A percentile compares a stretch with the other conserved stretches of the same genome.
These are phyloP conservation scores for Arabis hirsuta DNA, from an alignment of 345 rosid genomes.

Conservation along the genomic window DNA sequence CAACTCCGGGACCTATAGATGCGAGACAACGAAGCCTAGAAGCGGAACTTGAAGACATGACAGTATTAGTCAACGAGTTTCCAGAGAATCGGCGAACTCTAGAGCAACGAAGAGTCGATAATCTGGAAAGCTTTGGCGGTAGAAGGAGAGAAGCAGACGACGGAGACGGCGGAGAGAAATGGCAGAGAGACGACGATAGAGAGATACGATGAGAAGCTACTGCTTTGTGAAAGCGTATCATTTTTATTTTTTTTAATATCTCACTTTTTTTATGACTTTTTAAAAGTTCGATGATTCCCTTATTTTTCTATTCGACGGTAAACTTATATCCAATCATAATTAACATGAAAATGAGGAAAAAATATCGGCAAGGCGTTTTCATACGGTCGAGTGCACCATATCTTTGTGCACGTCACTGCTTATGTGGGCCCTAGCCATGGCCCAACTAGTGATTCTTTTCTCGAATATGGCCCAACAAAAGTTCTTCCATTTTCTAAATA, in stretches of 20 bases:
- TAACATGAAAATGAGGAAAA: neutral
- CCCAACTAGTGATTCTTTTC: conserved; percentile 3
- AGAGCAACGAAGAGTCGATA: conserved; percentile 42
- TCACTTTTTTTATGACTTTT: neutral
- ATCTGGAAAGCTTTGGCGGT: conserved; percentile 35
- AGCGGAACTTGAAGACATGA: conserved; percentile 48
- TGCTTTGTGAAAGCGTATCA: conserved; percentile 58
- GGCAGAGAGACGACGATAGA: conserved; percentile 41
- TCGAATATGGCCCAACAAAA: neutral
- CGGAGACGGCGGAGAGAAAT: conserved; percentile 38
- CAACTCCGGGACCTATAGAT: conserved; percentile 46
- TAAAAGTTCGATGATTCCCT: conserved; percentile 11
- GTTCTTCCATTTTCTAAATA: neutral
- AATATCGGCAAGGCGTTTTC: neutral
- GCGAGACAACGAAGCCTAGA: conserved; percentile 56
- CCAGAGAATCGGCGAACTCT: conserved; percentile 38
- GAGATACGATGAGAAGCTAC: conserved; percentile 50
- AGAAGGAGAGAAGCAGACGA: conserved; percentile 34
- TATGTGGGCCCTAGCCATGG: conserved; percentile 26
- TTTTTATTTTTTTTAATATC: conserved; percentile 15
- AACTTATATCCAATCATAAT: neutral
- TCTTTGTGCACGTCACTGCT: neutral
- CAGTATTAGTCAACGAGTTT: conserved; percentile 36
- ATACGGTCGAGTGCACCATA: neutral
- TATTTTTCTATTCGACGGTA: conserved; percentile 30